Evolutionary conservation across 2,329 filamentous ascomycete genomes (phyloP).

Genomic region (Hypoxylon sp.): DNA sequence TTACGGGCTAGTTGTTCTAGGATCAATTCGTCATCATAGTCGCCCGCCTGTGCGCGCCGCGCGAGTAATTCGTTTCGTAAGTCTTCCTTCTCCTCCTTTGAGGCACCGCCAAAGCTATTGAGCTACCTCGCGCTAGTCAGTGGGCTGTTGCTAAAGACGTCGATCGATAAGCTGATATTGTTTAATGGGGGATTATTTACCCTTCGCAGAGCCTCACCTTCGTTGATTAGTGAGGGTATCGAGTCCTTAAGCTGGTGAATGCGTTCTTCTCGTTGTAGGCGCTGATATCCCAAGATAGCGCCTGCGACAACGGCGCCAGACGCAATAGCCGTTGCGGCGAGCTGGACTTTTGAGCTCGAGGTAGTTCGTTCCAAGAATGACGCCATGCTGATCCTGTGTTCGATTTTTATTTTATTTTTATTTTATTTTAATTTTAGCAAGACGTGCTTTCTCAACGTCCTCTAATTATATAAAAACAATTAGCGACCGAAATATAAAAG

Average conservation of each 20-base stretch:
- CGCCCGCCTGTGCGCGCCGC: slow-evolving; percentile 71
- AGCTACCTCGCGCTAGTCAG: slow-evolving; percentile 63
- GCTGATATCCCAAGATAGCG: slow-evolving; percentile 74
- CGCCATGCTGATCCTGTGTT: slow-evolving; percentile 18
- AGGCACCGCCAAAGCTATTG: slow-evolving; percentile 72
- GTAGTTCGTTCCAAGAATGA: slow-evolving; percentile 63
- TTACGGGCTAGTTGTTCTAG: slow-evolving; percentile 95
- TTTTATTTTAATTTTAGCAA: no score
- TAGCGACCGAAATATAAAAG: neutral
- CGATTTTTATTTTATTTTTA: no score
- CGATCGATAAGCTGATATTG: neutral
- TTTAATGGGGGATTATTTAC: slow-evolving; percentile 50
- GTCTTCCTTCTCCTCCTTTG: slow-evolving; percentile 72
- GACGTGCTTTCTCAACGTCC: neutral
- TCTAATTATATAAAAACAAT: neutral
- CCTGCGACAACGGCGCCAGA: slow-evolving; percentile 73
- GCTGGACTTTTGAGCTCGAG: slow-evolving; percentile 68
- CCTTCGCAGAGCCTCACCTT: slow-evolving; percentile 56
- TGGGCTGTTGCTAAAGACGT: slow-evolving; percentile 6
- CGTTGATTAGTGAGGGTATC: slow-evolving; percentile 63
- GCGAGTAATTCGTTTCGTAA: slow-evolving; percentile 71
- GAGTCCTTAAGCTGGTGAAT: slow-evolving; percentile 72
- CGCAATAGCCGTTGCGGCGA: slow-evolving; percentile 78
- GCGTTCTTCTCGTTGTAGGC: slow-evolving; percentile 68
- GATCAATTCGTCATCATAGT: slow-evolving; percentile 84